Percentiles rank a stretch among this genome's conserved stretches.
These are phyloP conservation scores for Cryptococcus amylolentus DNA, from an alignment of 1,284 basidiomycete genomes.

Conservation along the genomic window DNA sequence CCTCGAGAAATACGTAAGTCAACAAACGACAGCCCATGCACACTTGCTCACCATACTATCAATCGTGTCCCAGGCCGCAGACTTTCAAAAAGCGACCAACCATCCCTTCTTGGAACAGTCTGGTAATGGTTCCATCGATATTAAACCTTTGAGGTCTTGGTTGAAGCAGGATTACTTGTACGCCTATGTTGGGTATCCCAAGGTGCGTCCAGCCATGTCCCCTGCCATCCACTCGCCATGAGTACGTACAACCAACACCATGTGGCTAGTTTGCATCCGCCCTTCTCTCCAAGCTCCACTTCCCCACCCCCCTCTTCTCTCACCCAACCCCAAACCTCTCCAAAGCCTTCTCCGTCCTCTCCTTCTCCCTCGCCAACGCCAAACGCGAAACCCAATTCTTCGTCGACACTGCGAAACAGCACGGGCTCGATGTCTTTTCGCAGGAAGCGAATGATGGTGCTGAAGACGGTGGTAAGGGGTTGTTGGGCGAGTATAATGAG, in stretches of 20 bases:
- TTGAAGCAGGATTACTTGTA: constrained; percentile 66
- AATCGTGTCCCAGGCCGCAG: constrained; percentile 10
- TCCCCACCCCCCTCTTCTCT: constrained; percentile 6
- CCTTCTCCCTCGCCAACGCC: constrained; percentile 58
- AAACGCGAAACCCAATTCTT: constrained; percentile 64
- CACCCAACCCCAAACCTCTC: constrained; percentile 5
- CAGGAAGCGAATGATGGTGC: constrained; percentile 1
- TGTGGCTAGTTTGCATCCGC: constrained; percentile 9
- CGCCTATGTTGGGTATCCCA: constrained; percentile 47
- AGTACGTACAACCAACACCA: background rate
- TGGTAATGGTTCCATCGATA: constrained; percentile 55
- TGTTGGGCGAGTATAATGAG: constrained; percentile 57
- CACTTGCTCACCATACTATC: background rate
- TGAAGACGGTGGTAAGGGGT: constrained; percentile 45
- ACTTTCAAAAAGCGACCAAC: constrained; percentile 51
- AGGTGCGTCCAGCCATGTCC: constrained; percentile 11
- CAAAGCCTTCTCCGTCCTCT: constrained; percentile 46
- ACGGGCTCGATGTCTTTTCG: constrained; percentile 45
- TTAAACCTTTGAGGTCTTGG: constrained; percentile 57
- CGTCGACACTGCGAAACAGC: constrained; percentile 53
- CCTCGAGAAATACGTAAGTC: constrained; percentile 17
- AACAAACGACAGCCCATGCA: background rate
- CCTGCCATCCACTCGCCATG: background rate
- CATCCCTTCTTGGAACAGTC: constrained; percentile 61
- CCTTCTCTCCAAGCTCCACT: constrained; percentile 14